Percentiles rank a stretch among this genome's conserved stretches.
phyloP scores from a whole-genome alignment of 164 flowering plant species.

The Hamamelis virginiana region DNA sequence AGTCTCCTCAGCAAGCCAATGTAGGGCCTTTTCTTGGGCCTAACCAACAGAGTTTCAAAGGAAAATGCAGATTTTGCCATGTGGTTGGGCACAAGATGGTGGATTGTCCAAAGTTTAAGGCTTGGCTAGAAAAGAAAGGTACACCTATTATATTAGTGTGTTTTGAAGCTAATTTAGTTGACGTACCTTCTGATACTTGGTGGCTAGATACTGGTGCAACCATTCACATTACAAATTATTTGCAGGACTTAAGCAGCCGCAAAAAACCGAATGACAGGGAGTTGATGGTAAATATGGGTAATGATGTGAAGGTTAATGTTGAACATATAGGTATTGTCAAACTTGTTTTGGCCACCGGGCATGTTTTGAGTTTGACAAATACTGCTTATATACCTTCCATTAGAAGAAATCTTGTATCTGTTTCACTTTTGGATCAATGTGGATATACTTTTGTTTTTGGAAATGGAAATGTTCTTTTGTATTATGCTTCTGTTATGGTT shows the following conservation, averaged over 20 bases:
- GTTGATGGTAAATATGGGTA: neutral
- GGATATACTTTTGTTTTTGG: neutral
- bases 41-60: too few relatives aligned
- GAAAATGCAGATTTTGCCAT: too few relatives aligned
- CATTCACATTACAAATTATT: too few relatives aligned
- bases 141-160: too few relatives aligned
- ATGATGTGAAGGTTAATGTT: neutral
- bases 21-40: too few relatives aligned
- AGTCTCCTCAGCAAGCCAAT: too few relatives aligned
- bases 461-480: neutral
- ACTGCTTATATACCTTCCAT: neutral
- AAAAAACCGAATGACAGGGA: neutral
- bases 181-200: too few relatives aligned
- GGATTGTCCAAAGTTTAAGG: too few relatives aligned
- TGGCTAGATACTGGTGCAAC: too few relatives aligned
- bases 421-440: neutral
- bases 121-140: too few relatives aligned
- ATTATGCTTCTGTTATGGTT: neutral
- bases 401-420: neutral
- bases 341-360: neutral
- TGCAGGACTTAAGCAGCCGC: neutral
- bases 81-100: too few relatives aligned
- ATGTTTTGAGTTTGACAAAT: neutral
- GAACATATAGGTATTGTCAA: neutral
- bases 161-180: too few relatives aligned